Percentiles rank a stretch among this genome's conserved stretches.
Conservation (phyloP, 305 asterid genomes). For the Stenogyne calaminthoides region DNA sequence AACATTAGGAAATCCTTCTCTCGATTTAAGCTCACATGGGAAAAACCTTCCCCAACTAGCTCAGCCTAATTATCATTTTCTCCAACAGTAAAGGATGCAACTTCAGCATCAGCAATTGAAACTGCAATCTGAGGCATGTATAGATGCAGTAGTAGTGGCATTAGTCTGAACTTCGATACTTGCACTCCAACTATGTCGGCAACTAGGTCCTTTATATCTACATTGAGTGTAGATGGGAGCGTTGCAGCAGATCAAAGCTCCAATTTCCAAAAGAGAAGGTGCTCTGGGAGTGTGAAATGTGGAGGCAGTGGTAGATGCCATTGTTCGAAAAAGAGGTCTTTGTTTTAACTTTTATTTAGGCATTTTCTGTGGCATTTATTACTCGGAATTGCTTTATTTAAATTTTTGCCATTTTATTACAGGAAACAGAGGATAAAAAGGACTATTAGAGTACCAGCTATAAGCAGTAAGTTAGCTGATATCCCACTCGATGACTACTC, state of each 20-base stretch:
- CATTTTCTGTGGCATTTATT: background rate
- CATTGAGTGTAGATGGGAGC: conserved; percentile 79
- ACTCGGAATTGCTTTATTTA: conserved; percentile 12
- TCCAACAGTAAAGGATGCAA: conserved; percentile 53
- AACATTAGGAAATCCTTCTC: conserved; percentile 48
- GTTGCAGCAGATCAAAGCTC: conserved; percentile 75
- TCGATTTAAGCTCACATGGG: conserved; percentile 54
- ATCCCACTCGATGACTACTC: conserved; percentile 83
- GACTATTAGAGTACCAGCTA: conserved; percentile 80
- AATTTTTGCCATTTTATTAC: conserved; percentile 13
- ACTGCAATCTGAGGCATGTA: conserved; percentile 58
- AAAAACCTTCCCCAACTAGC: conserved; percentile 40
- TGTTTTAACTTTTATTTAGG: conserved; percentile 15
- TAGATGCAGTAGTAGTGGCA: conserved; percentile 61
- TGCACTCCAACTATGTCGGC: conserved; percentile 82
- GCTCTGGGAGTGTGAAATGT: conserved; percentile 71
- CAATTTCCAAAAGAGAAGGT: conserved; percentile 61
- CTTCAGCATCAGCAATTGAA: conserved; percentile 65
- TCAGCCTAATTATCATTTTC: conserved; percentile 47
- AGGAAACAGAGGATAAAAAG: conserved; percentile 87
- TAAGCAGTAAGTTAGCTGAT: conserved; percentile 84
- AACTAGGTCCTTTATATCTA: conserved; percentile 72
- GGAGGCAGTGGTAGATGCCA: conserved; percentile 74
- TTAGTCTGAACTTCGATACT: conserved; percentile 70
- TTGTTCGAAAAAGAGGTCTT: conserved; percentile 82